Evolutionary conservation across 306 rosid species (phyloP).

Genomic region (Begonia loranthoides): DNA sequence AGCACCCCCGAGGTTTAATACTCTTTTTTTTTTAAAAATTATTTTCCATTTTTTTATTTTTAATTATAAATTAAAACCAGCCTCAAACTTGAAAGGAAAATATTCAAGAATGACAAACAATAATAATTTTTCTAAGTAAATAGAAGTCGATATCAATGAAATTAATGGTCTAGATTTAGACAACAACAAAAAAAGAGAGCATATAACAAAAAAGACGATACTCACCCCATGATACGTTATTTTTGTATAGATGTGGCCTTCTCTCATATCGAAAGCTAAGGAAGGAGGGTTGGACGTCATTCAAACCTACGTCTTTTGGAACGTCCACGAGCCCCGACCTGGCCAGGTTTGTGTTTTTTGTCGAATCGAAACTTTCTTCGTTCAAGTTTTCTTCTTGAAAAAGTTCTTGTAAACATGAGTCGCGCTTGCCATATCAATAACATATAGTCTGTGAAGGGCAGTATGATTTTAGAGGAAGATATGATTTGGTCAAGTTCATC

Average conservation of each 20-base stretch:
- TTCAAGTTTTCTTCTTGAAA: not conserved
- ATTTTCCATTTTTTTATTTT: no score
- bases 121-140: no score
- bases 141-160: no score
- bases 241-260: not conserved
- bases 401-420: no score
- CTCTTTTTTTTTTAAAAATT: not conserved
- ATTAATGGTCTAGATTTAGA: no score
- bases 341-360: not conserved
- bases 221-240: no score
- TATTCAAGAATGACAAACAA: no score
- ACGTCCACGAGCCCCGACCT: constrained; percentile 7
- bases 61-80: no score
- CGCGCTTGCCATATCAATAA: not conserved
- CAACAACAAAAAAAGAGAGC: no score
- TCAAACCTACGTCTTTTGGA: constrained; percentile 13
- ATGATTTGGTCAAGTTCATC: constrained; percentile 44
- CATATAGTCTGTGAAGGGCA: constrained; percentile 11
- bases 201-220: no score
- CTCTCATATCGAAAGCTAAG: not conserved
- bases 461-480: constrained; percentile 55
- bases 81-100: no score
- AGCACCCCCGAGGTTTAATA: constrained; percentile 30
- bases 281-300: constrained; percentile 8
- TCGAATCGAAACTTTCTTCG: not conserved